phyloP scores from a whole-genome alignment of 352 stramenopile species.

The Pythium monospermum region DNA sequence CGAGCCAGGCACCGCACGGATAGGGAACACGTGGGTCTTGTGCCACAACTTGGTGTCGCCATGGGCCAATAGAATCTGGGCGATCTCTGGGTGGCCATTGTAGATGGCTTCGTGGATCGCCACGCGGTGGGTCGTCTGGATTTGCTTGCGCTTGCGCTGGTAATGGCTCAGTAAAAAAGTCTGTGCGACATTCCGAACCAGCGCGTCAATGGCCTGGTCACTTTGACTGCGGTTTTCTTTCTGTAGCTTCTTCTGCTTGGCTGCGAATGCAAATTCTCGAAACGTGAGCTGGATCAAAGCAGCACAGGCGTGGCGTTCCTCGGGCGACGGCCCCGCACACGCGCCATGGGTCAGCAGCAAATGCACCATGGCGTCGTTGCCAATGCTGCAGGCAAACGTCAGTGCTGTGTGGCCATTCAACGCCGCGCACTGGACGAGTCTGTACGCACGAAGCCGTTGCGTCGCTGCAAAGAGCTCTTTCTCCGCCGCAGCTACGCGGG shows the following conservation, averaged over 20 bases:
- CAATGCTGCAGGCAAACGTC: slow-evolving; percentile 56
- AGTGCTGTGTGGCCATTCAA: slow-evolving; percentile 70
- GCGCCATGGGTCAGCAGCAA: slow-evolving; percentile 61
- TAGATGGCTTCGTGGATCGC: slow-evolving; percentile 65
- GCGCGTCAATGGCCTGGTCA: slow-evolving; percentile 38
- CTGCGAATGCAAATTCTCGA: slow-evolving; percentile 36
- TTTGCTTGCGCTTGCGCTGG: slow-evolving; percentile 34
- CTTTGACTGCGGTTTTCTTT: slow-evolving; percentile 13
- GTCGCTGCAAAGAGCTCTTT: slow-evolving; percentile 37
- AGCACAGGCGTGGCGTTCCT: slow-evolving; percentile 52
- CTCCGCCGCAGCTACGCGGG: slow-evolving; percentile 22
- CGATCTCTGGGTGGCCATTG: slow-evolving; percentile 57
- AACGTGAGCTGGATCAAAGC: slow-evolving; percentile 62
- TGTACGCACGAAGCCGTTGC: slow-evolving; percentile 44
- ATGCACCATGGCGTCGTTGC: slow-evolving; percentile 73
- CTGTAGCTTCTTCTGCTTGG: slow-evolving; percentile 10
- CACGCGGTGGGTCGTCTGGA: slow-evolving; percentile 60
- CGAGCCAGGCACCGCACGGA: slow-evolving; percentile 36
- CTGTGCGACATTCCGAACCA: slow-evolving; percentile 58
- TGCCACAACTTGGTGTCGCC: slow-evolving; percentile 53
- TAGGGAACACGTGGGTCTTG: slow-evolving; percentile 51
- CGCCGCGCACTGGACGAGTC: slow-evolving; percentile 44
- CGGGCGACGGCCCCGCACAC: slow-evolving; percentile 29
- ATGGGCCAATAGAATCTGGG: slow-evolving; percentile 39
- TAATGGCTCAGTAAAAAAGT: slow-evolving; percentile 57